Conservation (phyloP, 345 rosid genomes). For the Acer campestre region DNA sequence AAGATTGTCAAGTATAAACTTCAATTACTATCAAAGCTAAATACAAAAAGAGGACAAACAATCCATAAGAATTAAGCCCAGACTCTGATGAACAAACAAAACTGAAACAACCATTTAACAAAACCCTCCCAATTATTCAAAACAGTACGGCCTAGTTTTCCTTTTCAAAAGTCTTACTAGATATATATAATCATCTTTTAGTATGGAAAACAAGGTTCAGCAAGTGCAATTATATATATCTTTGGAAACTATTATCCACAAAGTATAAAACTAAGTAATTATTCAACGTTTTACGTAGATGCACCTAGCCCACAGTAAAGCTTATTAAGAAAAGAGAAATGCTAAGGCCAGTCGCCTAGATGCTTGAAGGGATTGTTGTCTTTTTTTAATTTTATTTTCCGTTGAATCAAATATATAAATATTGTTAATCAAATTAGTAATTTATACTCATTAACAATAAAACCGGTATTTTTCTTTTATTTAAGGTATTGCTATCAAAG, state of each 20-base stretch:
- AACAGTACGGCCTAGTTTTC: neutral
- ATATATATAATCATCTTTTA: neutral
- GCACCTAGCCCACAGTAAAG: neutral
- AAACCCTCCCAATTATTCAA: too few relatives aligned
- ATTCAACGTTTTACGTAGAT: neutral
- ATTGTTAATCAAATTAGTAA: too few relatives aligned
- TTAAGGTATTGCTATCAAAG: too few relatives aligned
- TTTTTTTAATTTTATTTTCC: neutral
- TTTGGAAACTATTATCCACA: too few relatives aligned
- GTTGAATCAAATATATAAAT: neutral
- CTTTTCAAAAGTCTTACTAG: neutral
- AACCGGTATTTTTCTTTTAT: too few relatives aligned
- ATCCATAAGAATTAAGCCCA: neutral
- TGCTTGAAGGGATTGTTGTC: neutral
- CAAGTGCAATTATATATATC: neutral
- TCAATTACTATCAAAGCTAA: neutral
- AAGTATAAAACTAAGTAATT: neutral
- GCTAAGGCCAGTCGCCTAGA: neutral
- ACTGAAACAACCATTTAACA: neutral
- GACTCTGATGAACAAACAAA: neutral
- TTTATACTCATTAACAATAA: too few relatives aligned
- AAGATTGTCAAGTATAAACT: too few relatives aligned
- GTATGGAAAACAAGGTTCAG: neutral
- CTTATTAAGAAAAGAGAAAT: neutral
- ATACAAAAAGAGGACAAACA: neutral